These are phyloP conservation scores for Globisporangium cederbergense DNA, from an alignment of 352 stramenopile genomes.

Conservation along the genomic window DNA sequence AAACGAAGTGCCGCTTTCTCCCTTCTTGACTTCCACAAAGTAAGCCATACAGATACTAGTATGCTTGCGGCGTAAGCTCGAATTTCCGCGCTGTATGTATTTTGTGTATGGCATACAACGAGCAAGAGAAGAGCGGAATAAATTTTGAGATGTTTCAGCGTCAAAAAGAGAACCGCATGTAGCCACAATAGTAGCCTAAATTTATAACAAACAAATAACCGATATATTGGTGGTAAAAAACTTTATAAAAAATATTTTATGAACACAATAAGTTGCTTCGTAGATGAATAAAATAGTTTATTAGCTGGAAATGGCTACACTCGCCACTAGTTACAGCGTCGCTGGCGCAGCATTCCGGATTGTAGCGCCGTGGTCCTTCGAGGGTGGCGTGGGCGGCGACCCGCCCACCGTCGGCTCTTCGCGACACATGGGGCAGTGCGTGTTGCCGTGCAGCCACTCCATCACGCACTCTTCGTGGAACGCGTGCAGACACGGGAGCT, in stretches of 20 bases:
- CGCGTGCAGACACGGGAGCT: constrained; percentile 76
- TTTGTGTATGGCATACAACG: too few species aligned
- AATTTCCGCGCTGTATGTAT: too few species aligned
- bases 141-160: too few species aligned
- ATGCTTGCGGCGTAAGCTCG: too few species aligned
- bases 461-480: constrained; percentile 88
- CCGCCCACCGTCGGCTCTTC: constrained; percentile 50
- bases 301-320: neutral
- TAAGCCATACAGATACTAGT: too few species aligned
- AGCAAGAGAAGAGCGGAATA: too few species aligned
- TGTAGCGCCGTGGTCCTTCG: constrained; percentile 1
- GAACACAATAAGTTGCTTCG: neutral
- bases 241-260: neutral
- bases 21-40: too few species aligned
- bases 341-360: neutral
- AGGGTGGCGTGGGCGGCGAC: constrained; percentile 4
- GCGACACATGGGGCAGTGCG: constrained; percentile 84
- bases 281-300: neutral
- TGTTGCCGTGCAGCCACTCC: constrained; percentile 80
- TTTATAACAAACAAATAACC: too few species aligned
- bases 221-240: too few species aligned
- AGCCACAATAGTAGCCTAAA: too few species aligned
- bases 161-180: too few species aligned
- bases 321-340: neutral
- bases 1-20: too few species aligned